phyloP scores from a whole-genome alignment of 2,329 filamentous ascomycete species.

The Trichoderma citrinoviride region DNA sequence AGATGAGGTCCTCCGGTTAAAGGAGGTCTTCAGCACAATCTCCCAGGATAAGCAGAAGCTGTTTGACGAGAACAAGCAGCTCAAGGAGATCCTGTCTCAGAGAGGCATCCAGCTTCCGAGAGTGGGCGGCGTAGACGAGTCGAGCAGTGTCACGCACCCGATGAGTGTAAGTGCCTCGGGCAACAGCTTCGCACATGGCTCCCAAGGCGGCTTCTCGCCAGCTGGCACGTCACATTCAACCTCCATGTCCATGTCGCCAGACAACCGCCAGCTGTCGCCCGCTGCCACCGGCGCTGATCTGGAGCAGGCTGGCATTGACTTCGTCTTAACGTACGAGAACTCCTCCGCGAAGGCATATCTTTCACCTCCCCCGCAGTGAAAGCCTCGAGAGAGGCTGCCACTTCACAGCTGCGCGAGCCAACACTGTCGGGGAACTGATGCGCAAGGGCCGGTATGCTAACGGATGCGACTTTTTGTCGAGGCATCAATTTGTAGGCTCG shows the following conservation, averaged over 20 bases:
- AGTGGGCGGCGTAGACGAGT: constrained; percentile 39
- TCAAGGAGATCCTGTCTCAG: constrained; percentile 58
- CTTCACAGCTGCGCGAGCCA: constrained; percentile 18
- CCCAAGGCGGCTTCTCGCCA: constrained; percentile 48
- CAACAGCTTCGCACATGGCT: constrained; percentile 53
- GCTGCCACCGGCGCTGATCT: constrained; percentile 58
- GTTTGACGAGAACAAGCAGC: constrained; percentile 73
- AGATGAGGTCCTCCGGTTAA: constrained; percentile 83
- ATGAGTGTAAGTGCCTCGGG: constrained; percentile 59
- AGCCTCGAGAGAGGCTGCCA: constrained; percentile 2
- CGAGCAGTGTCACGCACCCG: constrained; percentile 45
- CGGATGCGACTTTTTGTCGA: constrained; percentile 39
- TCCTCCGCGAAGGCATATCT: constrained; percentile 62
- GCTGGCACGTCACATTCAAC: constrained; percentile 45
- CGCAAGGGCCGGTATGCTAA: constrained; percentile 41
- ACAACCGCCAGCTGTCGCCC: constrained; percentile 30
- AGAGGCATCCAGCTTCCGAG: constrained; percentile 46
- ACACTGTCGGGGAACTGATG: constrained; percentile 22
- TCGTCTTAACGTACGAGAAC: constrained; percentile 81
- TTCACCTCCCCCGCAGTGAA: constrained; percentile 59
- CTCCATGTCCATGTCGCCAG: constrained; percentile 39
- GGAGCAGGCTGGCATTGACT: constrained; percentile 83
- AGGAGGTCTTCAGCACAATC: constrained; percentile 75
- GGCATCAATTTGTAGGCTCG: constrained; percentile 61
- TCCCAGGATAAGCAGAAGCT: constrained; percentile 73